phyloP scores from a whole-genome alignment of 805 yeast species.

The Cyberlindnera suaveolens region DNA sequence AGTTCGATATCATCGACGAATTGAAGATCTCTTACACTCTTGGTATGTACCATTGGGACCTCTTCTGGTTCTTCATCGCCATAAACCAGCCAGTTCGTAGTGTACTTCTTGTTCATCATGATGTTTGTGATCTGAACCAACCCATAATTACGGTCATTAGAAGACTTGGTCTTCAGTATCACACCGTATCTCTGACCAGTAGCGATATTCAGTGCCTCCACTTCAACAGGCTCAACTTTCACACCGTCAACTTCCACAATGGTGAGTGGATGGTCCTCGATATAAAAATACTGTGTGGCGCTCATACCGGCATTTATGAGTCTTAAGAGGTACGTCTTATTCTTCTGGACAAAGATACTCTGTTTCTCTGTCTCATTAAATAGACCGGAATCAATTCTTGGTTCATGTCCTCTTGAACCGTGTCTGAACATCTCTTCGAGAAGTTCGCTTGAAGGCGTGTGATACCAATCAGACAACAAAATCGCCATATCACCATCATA shows the following conservation, averaged over 20 bases:
- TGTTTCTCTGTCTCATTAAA: constrained; percentile 44
- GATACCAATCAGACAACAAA: constrained; percentile 45
- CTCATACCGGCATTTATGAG: constrained; percentile 53
- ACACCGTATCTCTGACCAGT: constrained; percentile 78
- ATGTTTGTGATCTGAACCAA: constrained; percentile 53
- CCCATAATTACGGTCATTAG: constrained; percentile 36
- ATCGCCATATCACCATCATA: constrained; percentile 44
- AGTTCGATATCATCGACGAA: constrained; percentile 29
- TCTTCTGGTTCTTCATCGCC: constrained; percentile 29
- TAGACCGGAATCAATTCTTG: constrained; percentile 38
- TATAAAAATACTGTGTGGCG: constrained; percentile 46
- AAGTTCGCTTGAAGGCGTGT: constrained; percentile 30
- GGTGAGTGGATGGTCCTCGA: constrained; percentile 47
- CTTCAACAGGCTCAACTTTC: constrained; percentile 41
- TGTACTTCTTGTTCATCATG: constrained; percentile 60
- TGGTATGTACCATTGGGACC: constrained; percentile 35
- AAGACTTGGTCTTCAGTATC: constrained; percentile 42
- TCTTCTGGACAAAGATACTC: constrained; percentile 35
- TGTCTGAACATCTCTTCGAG: constrained; percentile 35
- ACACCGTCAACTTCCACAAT: constrained; percentile 59
- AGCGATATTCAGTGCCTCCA: constrained; percentile 45
- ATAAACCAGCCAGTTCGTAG: constrained; percentile 50
- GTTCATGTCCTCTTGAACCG: constrained; percentile 39
- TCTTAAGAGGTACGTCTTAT: constrained; percentile 41
- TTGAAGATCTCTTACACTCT: constrained; percentile 18